Evolutionary conservation across 768 basidiomycete species (phyloP), one percentile per base, ranked within the genome.

Genomic region (Collybiopsis luxurians): DNA sequence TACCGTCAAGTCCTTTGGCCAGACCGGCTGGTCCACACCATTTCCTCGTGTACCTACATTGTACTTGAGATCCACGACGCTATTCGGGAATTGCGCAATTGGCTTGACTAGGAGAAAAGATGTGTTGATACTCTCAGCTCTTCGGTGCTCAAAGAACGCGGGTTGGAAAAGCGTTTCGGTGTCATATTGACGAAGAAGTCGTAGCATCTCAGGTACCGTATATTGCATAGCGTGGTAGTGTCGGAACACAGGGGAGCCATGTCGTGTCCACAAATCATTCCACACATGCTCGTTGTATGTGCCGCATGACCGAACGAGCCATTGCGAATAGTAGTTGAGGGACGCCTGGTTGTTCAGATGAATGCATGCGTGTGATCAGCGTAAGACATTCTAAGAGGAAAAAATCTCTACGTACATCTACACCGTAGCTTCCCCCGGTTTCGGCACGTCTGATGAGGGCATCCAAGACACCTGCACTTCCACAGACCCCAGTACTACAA

Each of bases 301-400:
- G 27, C 27, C 21, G 28, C 19, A 21, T 19, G 47, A 26, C 7
- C 27, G 59, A 48, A 59, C 53, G 44, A 68, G 64, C 67, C 67
- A 68, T 59, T 64, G 65, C 15, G 61, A 63, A 56, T 66, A 68
- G 50, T 68, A 66, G 46, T 68, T 68, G 26, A 68, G 40, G 6
- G 67, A 64, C 30, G 13, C 31, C 31, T 34, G 13, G n/a, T n/a
- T n/a, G n/a, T n/a, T n/a, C n/a, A n/a, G n/a, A n/a, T n/a, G n/a
- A n/a, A n/a, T n/a, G n/a, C n/a, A n/a, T n/a, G n/a, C n/a, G n/a
- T n/a, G n/a, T n/a, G n/a, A n/a, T n/a, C n/a, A n/a, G n/a, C n/a
- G n/a, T n/a, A n/a, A n/a, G n/a, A n/a, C n/a, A n/a, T n/a, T n/a
- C n/a, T n/a, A n/a, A n/a, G n/a, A n/a, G n/a, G n/a, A n/a, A n/a